A percentile compares a stretch with the other conserved stretches of the same genome.
phyloP scores from a whole-genome alignment of 2,329 filamentous ascomycete species.

The Phymatotrichopsis omnivora region DNA sequence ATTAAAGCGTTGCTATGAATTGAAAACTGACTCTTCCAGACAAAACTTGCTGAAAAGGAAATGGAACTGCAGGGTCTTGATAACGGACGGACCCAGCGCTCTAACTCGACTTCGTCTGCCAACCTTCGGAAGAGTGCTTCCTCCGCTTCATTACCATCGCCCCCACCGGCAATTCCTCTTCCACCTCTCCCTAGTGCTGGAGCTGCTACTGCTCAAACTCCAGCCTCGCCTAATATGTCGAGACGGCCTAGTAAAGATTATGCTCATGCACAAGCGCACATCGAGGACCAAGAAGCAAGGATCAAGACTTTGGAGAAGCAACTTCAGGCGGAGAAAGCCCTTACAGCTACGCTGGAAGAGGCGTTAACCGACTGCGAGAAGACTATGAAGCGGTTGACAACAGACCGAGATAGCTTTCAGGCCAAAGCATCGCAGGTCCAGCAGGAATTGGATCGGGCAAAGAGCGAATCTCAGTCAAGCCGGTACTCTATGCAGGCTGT shows the following conservation, averaged over 20 bases:
- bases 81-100: conserved; percentile 41
- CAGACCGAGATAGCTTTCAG: conserved; percentile 81
- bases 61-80: conserved; percentile 37
- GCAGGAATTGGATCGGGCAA: conserved; percentile 30
- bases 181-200: conserved; percentile 67
- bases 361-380: conserved; percentile 87
- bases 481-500: conserved; percentile 71
- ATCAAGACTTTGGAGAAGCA: conserved; percentile 97
- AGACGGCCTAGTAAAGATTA: conserved; percentile 76
- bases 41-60: conserved; percentile 51
- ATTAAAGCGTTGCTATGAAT: not conserved
- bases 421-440: conserved; percentile 55
- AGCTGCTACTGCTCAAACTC: conserved; percentile 43
- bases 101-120: conserved; percentile 48
- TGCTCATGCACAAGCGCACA: conserved; percentile 60
- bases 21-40: conserved; percentile 36
- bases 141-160: conserved; percentile 75
- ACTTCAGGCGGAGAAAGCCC: conserved; percentile 86
- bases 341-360: conserved; percentile 90
- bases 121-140: conserved; percentile 77
- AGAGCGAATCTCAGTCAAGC: conserved; percentile 38
- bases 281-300: conserved; percentile 90
- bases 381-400: conserved; percentile 43
- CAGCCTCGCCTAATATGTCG: conserved; percentile 49
- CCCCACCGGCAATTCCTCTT: conserved; percentile 89